Percentiles rank a stretch among this genome's conserved stretches.
Conservation (phyloP, 176 grass and related monocot genomes). For the Urochloa ruziziensis region DNA sequence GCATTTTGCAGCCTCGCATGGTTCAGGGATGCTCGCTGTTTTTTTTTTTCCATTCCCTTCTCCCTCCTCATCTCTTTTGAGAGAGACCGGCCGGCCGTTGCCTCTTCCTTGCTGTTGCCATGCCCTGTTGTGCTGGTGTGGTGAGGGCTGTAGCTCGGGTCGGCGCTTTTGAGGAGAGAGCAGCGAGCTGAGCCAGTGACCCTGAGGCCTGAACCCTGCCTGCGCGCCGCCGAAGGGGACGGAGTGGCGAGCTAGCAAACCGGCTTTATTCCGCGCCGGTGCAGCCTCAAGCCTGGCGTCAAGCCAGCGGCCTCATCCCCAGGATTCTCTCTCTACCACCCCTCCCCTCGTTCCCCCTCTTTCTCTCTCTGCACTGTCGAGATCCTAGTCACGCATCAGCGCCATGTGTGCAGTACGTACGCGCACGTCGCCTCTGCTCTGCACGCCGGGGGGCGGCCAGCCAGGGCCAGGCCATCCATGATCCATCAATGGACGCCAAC, state of each 20-base stretch:
- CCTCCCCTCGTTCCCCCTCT: not conserved
- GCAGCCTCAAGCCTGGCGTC: not conserved
- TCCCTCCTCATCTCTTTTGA: not conserved
- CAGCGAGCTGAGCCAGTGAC: not conserved
- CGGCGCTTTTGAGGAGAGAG: slow-evolving; percentile 19
- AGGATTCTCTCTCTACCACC: not conserved
- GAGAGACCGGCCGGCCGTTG: not conserved
- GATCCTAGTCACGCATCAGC: slow-evolving; percentile 38
- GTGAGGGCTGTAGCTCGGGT: not conserved
- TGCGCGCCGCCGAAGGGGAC: not conserved
- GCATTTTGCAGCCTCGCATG: not conserved
- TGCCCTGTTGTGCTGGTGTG: too few relatives aligned
- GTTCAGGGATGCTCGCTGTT: not conserved
- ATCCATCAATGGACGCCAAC: slow-evolving; percentile 13
- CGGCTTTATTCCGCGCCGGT: slow-evolving; percentile 15
- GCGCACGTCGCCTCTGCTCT: not conserved
- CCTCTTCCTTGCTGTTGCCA: not conserved
- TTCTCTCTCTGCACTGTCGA: slow-evolving; percentile 27
- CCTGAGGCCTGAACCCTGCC: not conserved
- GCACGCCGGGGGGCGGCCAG: not conserved
- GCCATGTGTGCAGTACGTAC: not conserved
- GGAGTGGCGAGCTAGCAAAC: not conserved
- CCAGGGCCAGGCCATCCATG: not conserved
- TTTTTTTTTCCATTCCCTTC: not conserved
- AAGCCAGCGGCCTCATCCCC: not conserved